phyloP scores from a whole-genome alignment of 257 asterid species.

The Capsicum baccatum region DNA sequence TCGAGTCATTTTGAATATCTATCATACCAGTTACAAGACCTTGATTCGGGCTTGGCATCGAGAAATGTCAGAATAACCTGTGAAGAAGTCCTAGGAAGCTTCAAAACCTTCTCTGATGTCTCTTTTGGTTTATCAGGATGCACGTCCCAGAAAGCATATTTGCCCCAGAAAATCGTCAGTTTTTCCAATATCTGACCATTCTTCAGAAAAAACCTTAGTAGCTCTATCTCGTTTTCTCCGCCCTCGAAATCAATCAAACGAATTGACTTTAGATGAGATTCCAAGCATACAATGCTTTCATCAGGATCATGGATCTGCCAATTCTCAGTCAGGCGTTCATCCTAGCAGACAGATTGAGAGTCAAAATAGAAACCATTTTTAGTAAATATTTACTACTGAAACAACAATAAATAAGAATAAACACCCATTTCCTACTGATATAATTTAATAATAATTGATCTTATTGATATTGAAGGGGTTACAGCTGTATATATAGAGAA shows the following conservation, averaged over 20 bases:
- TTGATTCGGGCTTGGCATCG: neutral
- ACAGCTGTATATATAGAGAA: too few species aligned
- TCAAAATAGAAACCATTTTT: neutral
- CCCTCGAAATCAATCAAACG: neutral
- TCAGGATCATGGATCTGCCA: neutral
- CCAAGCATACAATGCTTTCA: conserved; percentile 21
- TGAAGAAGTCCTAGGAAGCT: conserved; percentile 26
- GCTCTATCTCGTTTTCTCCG: conserved; percentile 6
- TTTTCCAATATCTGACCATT: conserved; percentile 19
- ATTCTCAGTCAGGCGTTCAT: neutral
- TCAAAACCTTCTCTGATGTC: neutral
- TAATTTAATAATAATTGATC: too few species aligned
- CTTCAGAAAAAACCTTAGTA: conserved; percentile 24
- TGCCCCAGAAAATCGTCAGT: neutral
- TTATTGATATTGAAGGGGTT: too few species aligned
- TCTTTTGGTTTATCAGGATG: neutral
- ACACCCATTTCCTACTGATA: too few species aligned
- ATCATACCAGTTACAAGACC: neutral
- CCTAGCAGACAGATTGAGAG: neutral
- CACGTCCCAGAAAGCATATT: neutral
- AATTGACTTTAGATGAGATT: conserved; percentile 19
- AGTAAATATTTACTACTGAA: neutral
- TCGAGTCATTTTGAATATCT: neutral
- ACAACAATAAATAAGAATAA: neutral
- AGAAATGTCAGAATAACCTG: neutral